Conservation (phyloP, 1,139 yeast species). For the Blastobotrys persicus region DNA sequence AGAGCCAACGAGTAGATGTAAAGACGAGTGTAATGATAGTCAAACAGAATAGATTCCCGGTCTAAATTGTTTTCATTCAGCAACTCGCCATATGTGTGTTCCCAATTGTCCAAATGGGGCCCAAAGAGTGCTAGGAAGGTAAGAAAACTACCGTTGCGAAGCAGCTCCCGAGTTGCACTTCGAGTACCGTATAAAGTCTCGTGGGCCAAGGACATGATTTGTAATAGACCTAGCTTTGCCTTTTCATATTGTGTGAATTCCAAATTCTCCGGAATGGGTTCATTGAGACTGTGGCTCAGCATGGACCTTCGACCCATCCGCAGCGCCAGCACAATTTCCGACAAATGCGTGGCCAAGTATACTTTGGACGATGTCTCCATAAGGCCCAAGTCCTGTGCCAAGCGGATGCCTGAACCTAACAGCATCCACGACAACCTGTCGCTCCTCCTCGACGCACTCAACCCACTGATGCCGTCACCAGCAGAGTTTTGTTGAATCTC, state of each 20-base stretch:
- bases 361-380: slow-evolving; percentile 72
- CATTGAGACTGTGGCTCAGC: slow-evolving; percentile 34
- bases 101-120: slow-evolving; percentile 80
- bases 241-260: slow-evolving; percentile 62
- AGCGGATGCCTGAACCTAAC: slow-evolving; percentile 78
- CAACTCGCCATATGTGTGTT: slow-evolving; percentile 55
- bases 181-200: slow-evolving; percentile 66
- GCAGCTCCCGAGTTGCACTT: slow-evolving; percentile 37
- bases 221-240: slow-evolving; percentile 76
- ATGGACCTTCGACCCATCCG: slow-evolving; percentile 40
- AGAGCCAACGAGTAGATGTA: slow-evolving; percentile 83
- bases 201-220: slow-evolving; percentile 78
- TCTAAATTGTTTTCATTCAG: slow-evolving; percentile 57
- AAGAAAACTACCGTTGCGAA: slow-evolving; percentile 56
- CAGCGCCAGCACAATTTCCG: slow-evolving; percentile 57
- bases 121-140: slow-evolving; percentile 69
- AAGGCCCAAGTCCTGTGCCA: slow-evolving; percentile 84
- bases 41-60: slow-evolving; percentile 72
- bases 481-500: slow-evolving; percentile 31
- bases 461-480: slow-evolving; percentile 62
- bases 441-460: slow-evolving; percentile 82
- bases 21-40: slow-evolving; percentile 76
- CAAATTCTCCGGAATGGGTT: slow-evolving; percentile 35
- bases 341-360: slow-evolving; percentile 77
- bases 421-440: slow-evolving; percentile 94